Conservation (phyloP, 1,284 basidiomycete genomes). For the Porodaedalea pini region DNA sequence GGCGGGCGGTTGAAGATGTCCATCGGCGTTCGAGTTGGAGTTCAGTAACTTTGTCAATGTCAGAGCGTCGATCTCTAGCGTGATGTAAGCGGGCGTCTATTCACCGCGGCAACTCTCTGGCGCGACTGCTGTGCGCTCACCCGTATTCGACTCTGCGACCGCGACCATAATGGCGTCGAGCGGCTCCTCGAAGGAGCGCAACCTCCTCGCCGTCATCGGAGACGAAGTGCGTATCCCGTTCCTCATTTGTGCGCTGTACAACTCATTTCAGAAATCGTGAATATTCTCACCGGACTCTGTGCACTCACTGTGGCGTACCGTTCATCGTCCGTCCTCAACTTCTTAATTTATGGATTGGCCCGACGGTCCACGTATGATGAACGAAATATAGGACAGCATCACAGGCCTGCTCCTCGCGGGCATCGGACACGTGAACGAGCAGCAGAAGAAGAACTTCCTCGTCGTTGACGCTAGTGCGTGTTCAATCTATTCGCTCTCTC, state of each 20-base stretch:
- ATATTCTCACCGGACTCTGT: neutral
- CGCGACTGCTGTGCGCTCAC: neutral
- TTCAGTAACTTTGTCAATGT: neutral
- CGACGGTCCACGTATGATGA: neutral
- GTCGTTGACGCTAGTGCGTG: conserved; percentile 85
- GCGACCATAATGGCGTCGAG: conserved; percentile 26
- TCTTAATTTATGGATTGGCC: neutral
- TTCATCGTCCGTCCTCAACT: neutral
- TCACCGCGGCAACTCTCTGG: too few species aligned
- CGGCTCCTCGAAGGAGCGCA: conserved; percentile 75
- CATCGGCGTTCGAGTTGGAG: conserved; percentile 24
- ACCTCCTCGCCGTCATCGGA: conserved; percentile 88
- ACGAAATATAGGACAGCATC: conserved; percentile 75
- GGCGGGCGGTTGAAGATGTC: conserved; percentile 69
- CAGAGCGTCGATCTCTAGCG: neutral
- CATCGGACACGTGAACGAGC: conserved; percentile 82
- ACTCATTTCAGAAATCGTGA: neutral
- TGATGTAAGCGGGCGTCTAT: neutral
- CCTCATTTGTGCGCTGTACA: neutral
- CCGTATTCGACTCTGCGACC: too few species aligned
- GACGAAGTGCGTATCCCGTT: conserved; percentile 77
- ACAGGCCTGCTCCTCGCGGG: conserved; percentile 91
- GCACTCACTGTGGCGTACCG: neutral
- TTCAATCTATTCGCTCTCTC: neutral
- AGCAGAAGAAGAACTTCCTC: conserved; percentile 94